Conservation (phyloP, 345 rosid genomes). For the Pugionium cornutum region DNA sequence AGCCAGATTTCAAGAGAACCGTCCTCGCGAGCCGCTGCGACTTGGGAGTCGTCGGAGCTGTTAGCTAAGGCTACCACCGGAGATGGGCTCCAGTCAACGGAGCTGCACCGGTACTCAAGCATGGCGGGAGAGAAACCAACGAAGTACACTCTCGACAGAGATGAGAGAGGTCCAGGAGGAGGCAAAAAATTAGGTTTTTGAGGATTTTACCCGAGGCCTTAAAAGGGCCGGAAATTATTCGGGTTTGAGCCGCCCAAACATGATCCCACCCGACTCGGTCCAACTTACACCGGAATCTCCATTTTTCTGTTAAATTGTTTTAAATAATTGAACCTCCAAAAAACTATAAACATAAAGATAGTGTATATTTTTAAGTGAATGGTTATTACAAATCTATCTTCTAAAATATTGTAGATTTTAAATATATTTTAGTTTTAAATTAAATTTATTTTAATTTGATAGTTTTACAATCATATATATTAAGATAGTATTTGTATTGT, state of each 20-base stretch:
- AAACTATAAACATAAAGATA: too few species aligned
- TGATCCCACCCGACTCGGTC: constrained; percentile 7
- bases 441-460: too few species aligned
- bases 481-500: too few species aligned
- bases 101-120: constrained; percentile 67
- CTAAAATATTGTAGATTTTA: too few species aligned
- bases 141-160: neutral
- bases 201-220: constrained; percentile 30
- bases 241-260: constrained; percentile 4
- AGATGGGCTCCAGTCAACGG: constrained; percentile 87
- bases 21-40: constrained; percentile 90
- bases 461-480: too few species aligned
- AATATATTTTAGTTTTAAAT: too few species aligned
- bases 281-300: too few species aligned
- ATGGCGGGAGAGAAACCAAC: constrained; percentile 32
- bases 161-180: constrained; percentile 21
- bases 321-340: too few species aligned
- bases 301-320: too few species aligned
- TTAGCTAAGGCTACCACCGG: constrained; percentile 84
- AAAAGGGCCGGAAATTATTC: constrained; percentile 22
- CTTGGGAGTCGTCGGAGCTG: constrained; percentile 68
- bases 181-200: constrained; percentile 29
- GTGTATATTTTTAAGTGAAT: too few species aligned
- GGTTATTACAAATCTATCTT: too few species aligned
- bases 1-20: constrained; percentile 98